phyloP scores from a whole-genome alignment of 257 asterid genomes.

The Asclepias syriaca region DNA sequence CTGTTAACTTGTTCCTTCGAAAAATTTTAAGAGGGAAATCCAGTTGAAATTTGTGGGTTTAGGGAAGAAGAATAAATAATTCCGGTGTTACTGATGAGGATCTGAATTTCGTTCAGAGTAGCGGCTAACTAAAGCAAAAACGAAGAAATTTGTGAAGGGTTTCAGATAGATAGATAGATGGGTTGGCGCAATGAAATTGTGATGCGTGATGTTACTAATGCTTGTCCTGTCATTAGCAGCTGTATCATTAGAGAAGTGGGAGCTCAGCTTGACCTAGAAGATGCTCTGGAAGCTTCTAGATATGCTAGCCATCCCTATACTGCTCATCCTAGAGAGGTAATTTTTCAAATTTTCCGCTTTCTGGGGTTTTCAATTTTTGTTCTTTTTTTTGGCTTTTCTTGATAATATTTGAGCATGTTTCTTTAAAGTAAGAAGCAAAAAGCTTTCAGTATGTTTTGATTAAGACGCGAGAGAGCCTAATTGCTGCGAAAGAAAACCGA shows the following conservation, averaged over 20 bases:
- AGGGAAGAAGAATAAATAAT: background rate
- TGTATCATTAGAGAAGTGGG: conserved; percentile 70
- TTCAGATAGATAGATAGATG: conserved; percentile 20
- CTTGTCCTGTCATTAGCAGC: conserved; percentile 81
- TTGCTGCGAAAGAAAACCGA: background rate
- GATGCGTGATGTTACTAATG: conserved; percentile 85
- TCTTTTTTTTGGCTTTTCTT: background rate
- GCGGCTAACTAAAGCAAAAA: background rate
- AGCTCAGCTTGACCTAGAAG: conserved; percentile 81
- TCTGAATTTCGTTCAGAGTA: background rate
- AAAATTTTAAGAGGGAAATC: background rate
- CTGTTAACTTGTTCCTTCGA: background rate
- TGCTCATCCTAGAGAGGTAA: conserved; percentile 92
- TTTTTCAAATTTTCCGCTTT: background rate
- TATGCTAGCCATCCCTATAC: conserved; percentile 89
- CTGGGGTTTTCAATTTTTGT: background rate
- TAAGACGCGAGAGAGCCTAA: background rate
- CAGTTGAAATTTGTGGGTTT: background rate
- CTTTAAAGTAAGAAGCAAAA: background rate
- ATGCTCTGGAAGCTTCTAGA: conserved; percentile 89
- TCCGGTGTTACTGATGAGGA: background rate
- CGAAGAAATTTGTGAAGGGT: background rate
- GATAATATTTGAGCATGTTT: background rate
- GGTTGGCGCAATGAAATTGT: conserved; percentile 68
- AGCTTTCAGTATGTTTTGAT: background rate